Evolutionary conservation across 495 filamentous ascomycete genomes (phyloP), one percentile per base, ranked within the genome.

Genomic region (Penicillium paxilli): DNA sequence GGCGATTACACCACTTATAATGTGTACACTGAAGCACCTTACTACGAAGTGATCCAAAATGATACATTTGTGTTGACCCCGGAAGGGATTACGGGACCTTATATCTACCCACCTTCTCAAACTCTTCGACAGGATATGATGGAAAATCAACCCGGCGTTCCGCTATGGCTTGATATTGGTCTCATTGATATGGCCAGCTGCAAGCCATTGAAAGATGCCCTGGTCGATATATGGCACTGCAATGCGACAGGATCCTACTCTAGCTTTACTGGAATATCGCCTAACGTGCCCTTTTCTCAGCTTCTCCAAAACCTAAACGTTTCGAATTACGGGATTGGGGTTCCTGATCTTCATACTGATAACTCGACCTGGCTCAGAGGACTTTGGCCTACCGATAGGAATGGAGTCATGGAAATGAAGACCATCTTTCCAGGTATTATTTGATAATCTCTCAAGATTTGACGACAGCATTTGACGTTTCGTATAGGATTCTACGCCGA

Each of bases 391-490:
- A 79, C 76, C 3, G 68, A 80, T 48, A 45, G 62, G 4, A 65
- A 75, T 10, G 78, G 78, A 0, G 67, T 81, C 3, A 74, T 66
- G 33, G 58, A 68, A 40, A 77, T 82, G 52, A 69, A 74, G 25
- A 73, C 75, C 0, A 57, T 79, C n/a, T 79, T 80, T 59, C 79
- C 79, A 3, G 79, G n/a, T n/a, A n/a, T n/a, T n/a, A n/a, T n/a
- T n/a, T n/a, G n/a, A n/a, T n/a, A n/a, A n/a, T n/a, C n/a, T n/a
- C n/a, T n/a, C n/a, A n/a, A n/a, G n/a, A n/a, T n/a, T n/a, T n/a
- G n/a, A n/a, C n/a, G n/a, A n/a, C n/a, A n/a, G n/a, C n/a, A n/a
- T n/a, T n/a, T n/a, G n/a, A n/a, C n/a, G n/a, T n/a, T n/a, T 23
- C 9, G 28, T 25, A 32, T 30, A 62, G 55, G 55, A 5, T 63